Percentiles rank a stretch among this genome's conserved stretches.
These are phyloP conservation scores for Marchantia paleacea DNA, from an alignment of 225 moss, liverwort and hornwort species.

Conservation along the genomic window DNA sequence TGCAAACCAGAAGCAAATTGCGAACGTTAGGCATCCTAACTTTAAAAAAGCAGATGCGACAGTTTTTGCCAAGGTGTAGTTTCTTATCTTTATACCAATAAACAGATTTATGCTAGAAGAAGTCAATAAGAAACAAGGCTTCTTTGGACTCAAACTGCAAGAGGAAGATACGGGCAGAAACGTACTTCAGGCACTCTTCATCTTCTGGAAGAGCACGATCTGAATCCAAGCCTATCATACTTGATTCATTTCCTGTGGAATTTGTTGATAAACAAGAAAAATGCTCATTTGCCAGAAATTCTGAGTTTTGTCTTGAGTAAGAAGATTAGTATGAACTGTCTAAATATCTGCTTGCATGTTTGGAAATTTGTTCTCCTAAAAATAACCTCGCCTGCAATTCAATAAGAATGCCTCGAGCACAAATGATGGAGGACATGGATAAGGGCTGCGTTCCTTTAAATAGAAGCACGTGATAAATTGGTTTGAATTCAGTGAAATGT, in stretches of 20 bases:
- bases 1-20: slow-evolving; percentile 28
- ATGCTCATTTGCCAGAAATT: neutral
- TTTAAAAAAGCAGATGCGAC: too few species aligned
- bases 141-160: neutral
- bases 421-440: too few species aligned
- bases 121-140: neutral
- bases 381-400: neutral
- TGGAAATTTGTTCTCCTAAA: neutral
- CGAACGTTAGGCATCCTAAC: neutral
- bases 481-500: neutral
- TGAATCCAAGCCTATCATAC: slow-evolving; percentile 85
- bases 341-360: neutral
- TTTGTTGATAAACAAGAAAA: neutral
- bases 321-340: neutral
- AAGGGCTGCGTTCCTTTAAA: neutral
- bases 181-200: slow-evolving; percentile 76
- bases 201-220: slow-evolving; percentile 86
- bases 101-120: neutral
- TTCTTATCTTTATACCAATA: neutral
- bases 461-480: neutral
- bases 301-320: neutral
- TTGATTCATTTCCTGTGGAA: slow-evolving; percentile 51
- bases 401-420: too few species aligned
- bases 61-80: neutral
- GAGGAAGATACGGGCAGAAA: slow-evolving; percentile 9